Base-by-base conservation (phyloP, 1,139 yeast genomes). In the Blastobotrys raffinosifermentans region DNA sequence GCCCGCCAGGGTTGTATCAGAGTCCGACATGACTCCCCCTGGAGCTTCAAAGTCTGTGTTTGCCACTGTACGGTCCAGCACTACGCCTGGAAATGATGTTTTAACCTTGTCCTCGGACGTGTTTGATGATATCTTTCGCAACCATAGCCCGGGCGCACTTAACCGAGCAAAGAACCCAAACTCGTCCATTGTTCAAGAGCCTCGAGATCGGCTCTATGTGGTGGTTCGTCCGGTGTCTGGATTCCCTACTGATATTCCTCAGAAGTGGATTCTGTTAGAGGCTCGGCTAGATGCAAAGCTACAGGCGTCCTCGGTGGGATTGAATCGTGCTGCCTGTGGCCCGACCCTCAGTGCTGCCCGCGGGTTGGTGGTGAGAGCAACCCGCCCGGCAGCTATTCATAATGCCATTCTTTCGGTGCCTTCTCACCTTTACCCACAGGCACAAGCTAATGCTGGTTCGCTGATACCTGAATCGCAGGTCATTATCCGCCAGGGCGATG, bases 401-500 rank as follows among this genome's bases (percentile, higher is more conserved):
- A 49, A 47, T 26, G 54, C 48, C 4, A 39, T 57, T 7, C 34
- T 57, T 19, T 38, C 50, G 3, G 53, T 53, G 22, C 43, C 52
- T 6, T 38, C 44, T 4, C 47, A 47, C 5, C 30, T 45, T n/a
- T 56, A 55, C 35, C 47, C 47, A 14, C 33, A 29, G 5, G 44
- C 47, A 2, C 40, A 33, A 13, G 41, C 34, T n/a, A 37, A 34
- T 30, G 49, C 48, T 16, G n/a, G n/a, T n/a, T n/a, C n/a, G n/a
- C n/a, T n/a, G n/a, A n/a, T n/a, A n/a, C n/a, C n/a, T n/a, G n/a
- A n/a, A n/a, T n/a, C n/a, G n/a, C n/a, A n/a, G n/a, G 33, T 34
- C 6, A 45, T 62, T 9, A 20, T 58, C 2, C 48, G 60, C 3
- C 57, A 55, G 32, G 65, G 64, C 11, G 54, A 52, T 23, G 42